Evolutionary conservation across 2,329 filamentous ascomycete species (phyloP), one percentile per base, ranked within the genome.

Genomic region (Claviceps sorghi): DNA sequence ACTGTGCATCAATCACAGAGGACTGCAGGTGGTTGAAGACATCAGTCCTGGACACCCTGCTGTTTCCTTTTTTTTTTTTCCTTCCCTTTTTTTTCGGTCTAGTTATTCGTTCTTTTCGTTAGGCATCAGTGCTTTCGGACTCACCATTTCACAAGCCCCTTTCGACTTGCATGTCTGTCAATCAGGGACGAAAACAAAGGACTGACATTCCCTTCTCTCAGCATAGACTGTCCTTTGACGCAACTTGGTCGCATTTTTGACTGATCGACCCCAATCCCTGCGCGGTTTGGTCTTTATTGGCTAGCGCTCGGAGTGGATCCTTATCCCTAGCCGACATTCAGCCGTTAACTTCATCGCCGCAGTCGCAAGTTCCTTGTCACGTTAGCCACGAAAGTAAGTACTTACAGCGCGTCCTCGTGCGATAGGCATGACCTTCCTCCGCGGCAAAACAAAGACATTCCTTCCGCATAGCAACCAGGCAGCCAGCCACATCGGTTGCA

Each of bases 221-320:
- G 26, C 26, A 51, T 44, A 53, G 52, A 51, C 48, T 51, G 36
- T 44, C 22, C 22, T 21, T 29, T 34, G 32, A 15, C 22, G n/a
- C 32, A 50, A 26, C n/a, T 40, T 30, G 13, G n/a, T 50, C 43
- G 48, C 48, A 41, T 40, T 30, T 48, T 17, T 47, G 15, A 21
- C 13, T 32, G 17, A 53, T 49, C 48, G 32, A 44, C 40, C 46
- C 48, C 54, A 56, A 56, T 50, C 53, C 55, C 53, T 58, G 55
- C 49, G 50, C 30, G 17, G 41, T 29, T 48, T 48, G 45, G 49
- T 36, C 13, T 40, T 53, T 54, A 10, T 17, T 48, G 51, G 43
- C 49, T 57, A 57, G 56, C 49, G 51, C n/a, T 38, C n/a, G 38
- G 21, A 36, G 46, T 49, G 44, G 44, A 17, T 3, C 50, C 21